Percentiles rank a stretch among this genome's conserved stretches.
phyloP scores from a whole-genome alignment of 306 rosid species.

The Styphnolobium japonicum region DNA sequence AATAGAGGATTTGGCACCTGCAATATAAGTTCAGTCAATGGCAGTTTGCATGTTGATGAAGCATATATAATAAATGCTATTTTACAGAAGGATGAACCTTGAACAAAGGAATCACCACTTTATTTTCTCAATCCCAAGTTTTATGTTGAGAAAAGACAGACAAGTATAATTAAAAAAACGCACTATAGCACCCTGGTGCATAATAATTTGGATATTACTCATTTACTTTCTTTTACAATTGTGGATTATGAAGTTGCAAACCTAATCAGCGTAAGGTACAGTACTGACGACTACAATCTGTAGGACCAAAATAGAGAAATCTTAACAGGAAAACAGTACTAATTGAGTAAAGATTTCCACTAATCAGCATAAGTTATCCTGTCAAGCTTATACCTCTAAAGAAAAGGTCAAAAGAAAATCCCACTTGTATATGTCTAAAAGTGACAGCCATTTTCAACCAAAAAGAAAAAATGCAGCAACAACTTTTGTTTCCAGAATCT shows the following conservation, averaged over 20 bases:
- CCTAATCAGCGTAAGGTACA: not conserved
- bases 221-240: not conserved
- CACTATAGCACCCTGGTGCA: not conserved
- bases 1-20: constrained; percentile 99
- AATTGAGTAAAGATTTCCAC: not conserved
- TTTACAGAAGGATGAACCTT: not conserved
- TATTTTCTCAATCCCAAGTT: not conserved
- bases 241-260: not conserved
- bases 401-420: not conserved
- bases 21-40: constrained; percentile 27
- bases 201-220: not conserved
- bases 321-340: not conserved
- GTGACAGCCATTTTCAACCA: not conserved
- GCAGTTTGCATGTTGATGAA: constrained; percentile 4
- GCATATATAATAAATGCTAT: not conserved
- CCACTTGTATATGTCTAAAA: not conserved
- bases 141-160: not conserved
- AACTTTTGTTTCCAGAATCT: not conserved
- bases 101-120: not conserved
- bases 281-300: not conserved
- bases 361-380: not conserved
- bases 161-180: not conserved
- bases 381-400: not conserved
- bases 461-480: not conserved
- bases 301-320: not conserved